Evolutionary conservation across 805 yeast species (phyloP), one percentile per base, ranked within the genome.

Genomic region (Spathaspora arborariae): DNA sequence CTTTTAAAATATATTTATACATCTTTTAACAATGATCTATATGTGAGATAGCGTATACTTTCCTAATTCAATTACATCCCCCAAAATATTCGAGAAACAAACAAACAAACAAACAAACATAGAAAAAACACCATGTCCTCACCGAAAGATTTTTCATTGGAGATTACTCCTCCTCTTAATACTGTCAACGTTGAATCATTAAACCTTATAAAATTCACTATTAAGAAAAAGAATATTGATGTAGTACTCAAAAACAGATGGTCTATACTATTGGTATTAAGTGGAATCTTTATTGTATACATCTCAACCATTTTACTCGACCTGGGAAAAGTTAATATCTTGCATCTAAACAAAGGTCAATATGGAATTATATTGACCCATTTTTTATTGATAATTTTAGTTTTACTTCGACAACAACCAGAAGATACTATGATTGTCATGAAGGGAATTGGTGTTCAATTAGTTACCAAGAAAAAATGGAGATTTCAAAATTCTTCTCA

Each of bases 401-500:
- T 40, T n/a, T 21, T 36, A 45, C 42, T 64, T 3, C 60, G 62
- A 45, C 69, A 67, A 47, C 63, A 63, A 26, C 63, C 72, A 11
- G 67, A 70, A 44, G 82, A 78, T 50, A 63, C 67, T 4, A 53
- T 78, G 42, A 59, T 68, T 33, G 70, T 74, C 1, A 68, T 77
- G 53, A 65, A 67, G 49, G 68, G 68, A 20, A 58, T 78, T 39
- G 84, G 84, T 0, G 52, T 80, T 2, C 82, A 80, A 49, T 51
- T 76, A 9, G 56, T 63, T 15, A 58, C 71, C 18, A 52, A 60
- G 13, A 59, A 65, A 8, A 45, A 54, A 8, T 65, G 67, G 54
- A 55, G 41, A 44, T 55, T 57, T 45, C 48, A 53, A 20, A 49
- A 50, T 20, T 51, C 51, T 11, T 21, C 45, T n/a, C 52, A 56